phyloP scores from a whole-genome alignment of 768 basidiomycete species.

The Amanita molliuscula region DNA sequence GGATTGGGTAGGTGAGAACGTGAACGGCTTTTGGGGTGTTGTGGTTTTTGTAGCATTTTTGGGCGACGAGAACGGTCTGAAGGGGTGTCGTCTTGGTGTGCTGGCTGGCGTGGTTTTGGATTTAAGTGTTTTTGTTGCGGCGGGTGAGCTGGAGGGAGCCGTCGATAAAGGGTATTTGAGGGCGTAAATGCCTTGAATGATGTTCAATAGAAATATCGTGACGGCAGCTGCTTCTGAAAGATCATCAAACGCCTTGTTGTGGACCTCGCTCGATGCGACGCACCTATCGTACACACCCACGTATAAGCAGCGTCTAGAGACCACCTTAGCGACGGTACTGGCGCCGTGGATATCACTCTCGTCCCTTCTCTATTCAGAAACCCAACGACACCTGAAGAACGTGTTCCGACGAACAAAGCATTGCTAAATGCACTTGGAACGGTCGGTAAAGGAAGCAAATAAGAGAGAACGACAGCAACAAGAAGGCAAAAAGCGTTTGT shows the following conservation, averaged over 20 bases:
- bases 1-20: conserved; percentile 25
- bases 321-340: conserved; percentile 12
- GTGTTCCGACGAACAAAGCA: conserved; percentile 10
- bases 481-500: conserved; percentile 27
- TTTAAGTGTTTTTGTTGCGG: conserved; percentile 15
- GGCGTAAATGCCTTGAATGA: conserved; percentile 29
- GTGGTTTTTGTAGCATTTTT: conserved; percentile 29
- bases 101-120: conserved; percentile 7
- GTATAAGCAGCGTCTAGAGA: conserved; percentile 24
- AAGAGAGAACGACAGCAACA: conserved; percentile 22
- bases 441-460: conserved; percentile 30
- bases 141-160: conserved; percentile 22
- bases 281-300: conserved; percentile 30
- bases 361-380: neutral
- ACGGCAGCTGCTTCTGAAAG: conserved; percentile 24
- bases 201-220: conserved; percentile 26
- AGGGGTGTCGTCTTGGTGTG: conserved; percentile 5
- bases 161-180: conserved; percentile 30
- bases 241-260: neutral
- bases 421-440: conserved; percentile 22
- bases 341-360: neutral
- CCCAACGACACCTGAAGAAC: neutral
- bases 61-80: conserved; percentile 24
- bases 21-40: conserved; percentile 30
- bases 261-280: conserved; percentile 5